Evolutionary conservation across 345 rosid species (phyloP), one percentile per base, ranked within the genome.

Genomic region (Nasturtium officinale): DNA sequence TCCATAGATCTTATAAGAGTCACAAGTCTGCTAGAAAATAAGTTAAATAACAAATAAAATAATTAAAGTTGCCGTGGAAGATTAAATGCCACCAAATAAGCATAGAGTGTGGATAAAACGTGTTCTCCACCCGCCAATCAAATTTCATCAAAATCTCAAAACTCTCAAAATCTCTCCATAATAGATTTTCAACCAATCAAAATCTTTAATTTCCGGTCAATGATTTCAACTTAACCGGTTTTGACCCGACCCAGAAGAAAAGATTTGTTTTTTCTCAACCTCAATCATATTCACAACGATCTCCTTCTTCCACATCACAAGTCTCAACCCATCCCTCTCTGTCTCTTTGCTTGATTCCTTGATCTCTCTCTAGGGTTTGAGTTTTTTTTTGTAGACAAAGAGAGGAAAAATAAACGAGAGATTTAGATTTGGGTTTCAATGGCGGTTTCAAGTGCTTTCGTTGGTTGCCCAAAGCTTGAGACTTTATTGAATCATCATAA

Each of bases 71-170:
- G 65, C 60, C 72, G 76, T 64, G 76, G 61, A 77, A 64, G 7
- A 40, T 48, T 8, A 70, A 56, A 70, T 3, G 40, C 62, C 80
- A 77, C 56, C 74, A 71, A 45, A 58, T 40, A 29, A 18, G 17
- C 61, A 68, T 6, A 25, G 77, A 81, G 89, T 83, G 87, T 85
- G 90, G 94, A 89, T 84, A 85, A 83, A 84, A 80, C 84, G 88
- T 81, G 85, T 6, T 6, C 47, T 57, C 71, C 83, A 77, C 59
- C 81, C 71, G 79, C 91, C 91, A 89, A 89, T 89, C 83, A 87
- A 76, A 87, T 32, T 64, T 15, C 73, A 71, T 64, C 79, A 56
- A 76, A 78, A 25, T 57, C 67, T 54, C 64, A 65, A 46, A 4
- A 13, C 20, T 70, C 53, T 42, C 70, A 26, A 17, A 17, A 59